phyloP scores from a whole-genome alignment of 2,329 filamentous ascomycete genomes.

The Aurifilum marmelostoma region DNA sequence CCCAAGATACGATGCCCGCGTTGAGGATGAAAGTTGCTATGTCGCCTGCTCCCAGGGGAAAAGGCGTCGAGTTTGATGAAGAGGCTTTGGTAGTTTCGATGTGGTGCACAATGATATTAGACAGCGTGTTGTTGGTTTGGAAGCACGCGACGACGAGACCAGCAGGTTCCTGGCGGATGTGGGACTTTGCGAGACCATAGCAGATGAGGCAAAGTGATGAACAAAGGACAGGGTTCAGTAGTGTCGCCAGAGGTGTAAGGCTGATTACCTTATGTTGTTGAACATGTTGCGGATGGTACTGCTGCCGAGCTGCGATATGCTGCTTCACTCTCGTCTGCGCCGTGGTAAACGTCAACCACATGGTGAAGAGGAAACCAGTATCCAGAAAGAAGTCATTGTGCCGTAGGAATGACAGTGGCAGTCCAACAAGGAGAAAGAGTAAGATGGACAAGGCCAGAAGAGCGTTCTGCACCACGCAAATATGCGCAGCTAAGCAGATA shows the following conservation, averaged over 20 bases:
- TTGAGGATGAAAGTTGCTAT: constrained; percentile 53
- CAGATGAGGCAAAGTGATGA: constrained; percentile 49
- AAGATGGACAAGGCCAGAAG: constrained; percentile 39
- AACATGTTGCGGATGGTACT: not conserved
- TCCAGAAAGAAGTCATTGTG: constrained; percentile 48
- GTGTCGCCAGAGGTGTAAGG: constrained; percentile 39
- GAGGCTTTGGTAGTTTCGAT: constrained; percentile 18
- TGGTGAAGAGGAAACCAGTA: constrained; percentile 49
- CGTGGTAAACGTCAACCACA: constrained; percentile 51
- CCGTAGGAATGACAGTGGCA: constrained; percentile 43
- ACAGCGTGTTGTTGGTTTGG: constrained; percentile 38
- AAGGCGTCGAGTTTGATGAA: not conserved
- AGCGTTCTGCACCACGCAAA: constrained; percentile 18
- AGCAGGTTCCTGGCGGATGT: constrained; percentile 31
- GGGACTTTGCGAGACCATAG: constrained; percentile 47
- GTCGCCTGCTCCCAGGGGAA: constrained; percentile 49
- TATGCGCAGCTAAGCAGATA: not conserved
- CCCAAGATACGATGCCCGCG: constrained; percentile 56
- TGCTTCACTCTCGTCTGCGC: constrained; percentile 44
- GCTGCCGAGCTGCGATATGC: not conserved
- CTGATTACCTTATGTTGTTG: constrained; percentile 32
- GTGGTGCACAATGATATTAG: constrained; percentile 33
- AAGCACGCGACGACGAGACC: constrained; percentile 34
- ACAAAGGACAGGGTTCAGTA: constrained; percentile 53
- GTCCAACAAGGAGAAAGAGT: constrained; percentile 42